Conservation (phyloP, 495 filamentous ascomycete genomes). For the Pseudoneurospora amorphoporcata region DNA sequence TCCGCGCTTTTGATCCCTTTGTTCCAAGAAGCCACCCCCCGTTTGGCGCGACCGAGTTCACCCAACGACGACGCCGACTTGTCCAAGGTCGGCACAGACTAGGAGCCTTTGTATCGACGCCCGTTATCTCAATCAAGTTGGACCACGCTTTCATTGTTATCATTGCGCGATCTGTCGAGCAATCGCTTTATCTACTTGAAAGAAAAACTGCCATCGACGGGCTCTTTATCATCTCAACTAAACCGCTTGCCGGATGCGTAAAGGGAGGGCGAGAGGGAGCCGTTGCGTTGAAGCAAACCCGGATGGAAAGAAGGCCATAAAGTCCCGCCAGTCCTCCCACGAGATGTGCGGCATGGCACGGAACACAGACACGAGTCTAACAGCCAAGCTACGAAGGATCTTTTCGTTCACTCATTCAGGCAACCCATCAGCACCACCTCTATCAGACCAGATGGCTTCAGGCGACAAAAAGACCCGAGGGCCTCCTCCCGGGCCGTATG, state of each 20-base stretch:
- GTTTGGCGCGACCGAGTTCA: not conserved
- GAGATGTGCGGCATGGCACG: not conserved
- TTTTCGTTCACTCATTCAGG: not conserved
- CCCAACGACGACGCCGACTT: not conserved
- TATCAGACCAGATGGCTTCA: not conserved
- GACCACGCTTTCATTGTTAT: not conserved
- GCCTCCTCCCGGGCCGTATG: not conserved
- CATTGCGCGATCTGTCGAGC: not conserved
- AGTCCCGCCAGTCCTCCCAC: not conserved
- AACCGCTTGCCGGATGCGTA: not conserved
- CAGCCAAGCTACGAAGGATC: not conserved
- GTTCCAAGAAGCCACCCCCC: not conserved
- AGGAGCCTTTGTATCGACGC: not conserved
- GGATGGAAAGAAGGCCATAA: not conserved
- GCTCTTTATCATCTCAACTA: not conserved
- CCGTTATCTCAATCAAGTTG: not conserved
- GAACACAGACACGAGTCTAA: not conserved
- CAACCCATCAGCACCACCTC: not conserved
- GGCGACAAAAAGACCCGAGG: not conserved
- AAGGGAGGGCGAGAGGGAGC: not conserved
- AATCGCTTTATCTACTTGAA: not conserved
- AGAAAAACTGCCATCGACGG: not conserved
- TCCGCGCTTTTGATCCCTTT: not conserved
- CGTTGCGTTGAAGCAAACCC: not conserved
- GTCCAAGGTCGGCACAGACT: not conserved